Base-by-base conservation (phyloP, 2,329 filamentous ascomycete species). In the Talaromyces funiculosus region DNA sequence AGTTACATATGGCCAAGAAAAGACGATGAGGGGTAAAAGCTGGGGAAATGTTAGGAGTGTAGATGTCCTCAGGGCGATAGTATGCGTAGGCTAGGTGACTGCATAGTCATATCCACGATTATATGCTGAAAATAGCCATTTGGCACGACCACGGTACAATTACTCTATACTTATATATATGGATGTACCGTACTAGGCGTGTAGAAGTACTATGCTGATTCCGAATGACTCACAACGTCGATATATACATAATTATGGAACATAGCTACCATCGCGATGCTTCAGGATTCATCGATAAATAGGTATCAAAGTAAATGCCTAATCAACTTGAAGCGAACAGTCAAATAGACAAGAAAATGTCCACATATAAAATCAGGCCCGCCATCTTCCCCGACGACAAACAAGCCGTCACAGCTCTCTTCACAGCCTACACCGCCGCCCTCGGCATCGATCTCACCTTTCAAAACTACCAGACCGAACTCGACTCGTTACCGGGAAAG, bases 401-500 rank as follows among this genome's bases (percentile, higher is more conserved):
- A 24, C 56, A 67, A 22, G 71, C 70, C 18, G 74, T 82, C 69
- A 65, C 73, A 58, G 59, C 74, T 65, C 69, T 81, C 33, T 78
- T 81, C 65, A 72, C 67, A 14, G 68, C 72, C 7, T 81, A 81
- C 62, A 72, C 74, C 2, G 54, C 67, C 55, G 76, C 77, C 1
- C 73, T 86, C 1, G 74, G 74, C 20, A 75, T 86, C 56, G 82
- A 84, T 64, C 80, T 86, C 37, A 75, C 77, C 10, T 86, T 83
- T 66, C 84, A 86, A 68, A 74, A 77, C 62, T 86, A 85, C 70
- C 67, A 75, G 9, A 67, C 73, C 9, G 84, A 86, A 67, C 73
- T 86, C 20, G 71, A 75, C 6, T 73, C 69, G 8, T 71, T 86
- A 16, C 84, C 84, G 0, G 83, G 83, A 1, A 80, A 80, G 67